Base-by-base conservation (phyloP, 2,329 filamentous ascomycete genomes). In the Escovopsis weberi region DNA sequence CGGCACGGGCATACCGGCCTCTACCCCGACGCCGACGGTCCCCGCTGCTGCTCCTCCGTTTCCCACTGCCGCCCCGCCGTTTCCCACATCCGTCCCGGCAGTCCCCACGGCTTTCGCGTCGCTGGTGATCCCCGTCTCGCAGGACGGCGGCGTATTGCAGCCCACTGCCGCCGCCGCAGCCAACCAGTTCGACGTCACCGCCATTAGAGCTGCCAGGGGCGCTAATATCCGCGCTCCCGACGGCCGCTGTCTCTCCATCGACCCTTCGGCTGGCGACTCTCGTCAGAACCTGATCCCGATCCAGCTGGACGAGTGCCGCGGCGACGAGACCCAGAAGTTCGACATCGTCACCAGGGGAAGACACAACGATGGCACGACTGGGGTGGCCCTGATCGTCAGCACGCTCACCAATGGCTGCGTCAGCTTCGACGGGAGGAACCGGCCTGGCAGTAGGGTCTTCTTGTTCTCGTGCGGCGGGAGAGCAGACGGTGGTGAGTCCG, bases 391-490 rank as follows among this genome's bases (percentile, higher is more conserved):
- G 46, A 53, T 74, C 26, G 66, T 72, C 12, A 73, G 67, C 56
- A 61, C 63, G 26, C 48, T 71, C 58, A 71, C 59, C 38, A 61
- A 71, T 41, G 69, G 69, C n/a, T 74, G 70, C 44, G 57, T 74
- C 38, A 70, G 63, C 54, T 67, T 71, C 38, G 70, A 74, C 45
- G 55, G 53, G 12, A 59, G 69, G 18, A 59, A 69, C 15, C 51
- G 56, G 5, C 53, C 55, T 3, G 63, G 62, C 2, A 68, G 73
- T 42, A 68, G 63, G 2, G 68, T 73, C 26, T 68, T 55, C 5
- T 43, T 74, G 15, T 74, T 74, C 47, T 69, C 68, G 2, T 74
- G 70, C 46, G 70, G 70, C 26, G 70, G 70, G 9, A 61, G 69
- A 33, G 69, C 68, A 12, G 68, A 63, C 36, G 69, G 69, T 38